Evolutionary conservation across 176 grass and related monocot genomes (phyloP).

Genomic region (Cenchrus americanus): DNA sequence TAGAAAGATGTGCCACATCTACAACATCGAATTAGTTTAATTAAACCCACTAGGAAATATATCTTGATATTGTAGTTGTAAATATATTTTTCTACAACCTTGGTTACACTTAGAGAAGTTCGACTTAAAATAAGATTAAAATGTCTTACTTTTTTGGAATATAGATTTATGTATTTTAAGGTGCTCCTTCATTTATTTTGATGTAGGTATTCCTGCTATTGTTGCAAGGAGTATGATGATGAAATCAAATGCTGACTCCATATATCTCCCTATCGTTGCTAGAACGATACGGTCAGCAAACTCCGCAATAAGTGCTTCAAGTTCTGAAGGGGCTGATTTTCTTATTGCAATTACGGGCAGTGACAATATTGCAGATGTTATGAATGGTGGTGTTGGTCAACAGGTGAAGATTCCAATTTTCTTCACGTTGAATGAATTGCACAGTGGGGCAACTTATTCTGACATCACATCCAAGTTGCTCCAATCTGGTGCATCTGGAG

Average conservation of each 20-base stretch:
- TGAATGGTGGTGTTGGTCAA: conserved; percentile 47
- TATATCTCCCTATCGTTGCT: conserved; percentile 94
- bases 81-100: too few relatives aligned
- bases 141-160: not conserved
- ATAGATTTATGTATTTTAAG: conserved; percentile 16
- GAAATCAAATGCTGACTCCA: conserved; percentile 90
- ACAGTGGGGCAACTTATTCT: conserved; percentile 50
- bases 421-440: conserved; percentile 52
- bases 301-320: conserved; percentile 74
- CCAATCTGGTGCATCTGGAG: conserved; percentile 73
- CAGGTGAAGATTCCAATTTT: conserved; percentile 86
- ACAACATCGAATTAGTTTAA: not conserved
- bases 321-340: conserved; percentile 94
- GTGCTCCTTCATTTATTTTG: conserved; percentile 11
- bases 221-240: conserved; percentile 98
- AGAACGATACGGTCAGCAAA: conserved; percentile 64
- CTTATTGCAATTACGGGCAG: conserved; percentile 61
- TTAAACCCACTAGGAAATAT: not conserved
- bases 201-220: conserved; percentile 91
- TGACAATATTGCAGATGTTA: conserved; percentile 42
- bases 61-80: not conserved
- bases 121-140: not conserved
- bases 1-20: not conserved
- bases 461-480: conserved; percentile 71
- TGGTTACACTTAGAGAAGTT: not conserved